These are phyloP conservation scores for Diaporthe caulivora DNA, from an alignment of 2,329 filamentous ascomycete species.

Conservation along the genomic window DNA sequence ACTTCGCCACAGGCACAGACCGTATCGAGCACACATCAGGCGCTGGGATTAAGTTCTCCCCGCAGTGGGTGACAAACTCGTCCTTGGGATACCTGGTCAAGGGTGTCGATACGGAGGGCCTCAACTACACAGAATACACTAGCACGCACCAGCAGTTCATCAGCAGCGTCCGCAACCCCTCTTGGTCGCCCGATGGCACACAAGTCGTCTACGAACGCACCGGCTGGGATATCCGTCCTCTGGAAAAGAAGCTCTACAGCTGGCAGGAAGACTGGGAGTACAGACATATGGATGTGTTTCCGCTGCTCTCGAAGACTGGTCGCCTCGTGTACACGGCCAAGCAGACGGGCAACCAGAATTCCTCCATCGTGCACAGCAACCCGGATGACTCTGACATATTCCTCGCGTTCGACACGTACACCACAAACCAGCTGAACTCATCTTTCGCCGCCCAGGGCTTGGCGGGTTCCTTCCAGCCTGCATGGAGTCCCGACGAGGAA, in stretches of 20 bases:
- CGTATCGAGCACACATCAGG: conserved; percentile 47
- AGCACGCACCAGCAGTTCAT: conserved; percentile 38
- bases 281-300: conserved; percentile 58
- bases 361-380: conserved; percentile 47
- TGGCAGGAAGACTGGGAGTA: conserved; percentile 57
- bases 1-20: conserved; percentile 54
- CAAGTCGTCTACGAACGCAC: conserved; percentile 45
- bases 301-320: conserved; percentile 45
- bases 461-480: conserved; percentile 55
- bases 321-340: conserved; percentile 53
- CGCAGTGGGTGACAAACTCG: conserved; percentile 41
- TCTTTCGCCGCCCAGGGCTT: conserved; percentile 47
- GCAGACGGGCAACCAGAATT: conserved; percentile 54
- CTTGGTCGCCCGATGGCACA: conserved; percentile 52
- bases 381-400: conserved; percentile 43
- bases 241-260: conserved; percentile 53
- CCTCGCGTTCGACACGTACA: conserved; percentile 24
- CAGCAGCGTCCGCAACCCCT: conserved; percentile 38
- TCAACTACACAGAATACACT: conserved; percentile 45
- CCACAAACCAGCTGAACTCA: conserved; percentile 1
- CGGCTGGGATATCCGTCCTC: conserved; percentile 48
- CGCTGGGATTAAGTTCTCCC: conserved; percentile 48
- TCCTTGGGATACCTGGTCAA: conserved; percentile 47
- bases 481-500: conserved; percentile 52
- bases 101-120: conserved; percentile 44